Conservation (phyloP, 2,329 filamentous ascomycete genomes). For the Nothophaeocryptopus gaeumannii region DNA sequence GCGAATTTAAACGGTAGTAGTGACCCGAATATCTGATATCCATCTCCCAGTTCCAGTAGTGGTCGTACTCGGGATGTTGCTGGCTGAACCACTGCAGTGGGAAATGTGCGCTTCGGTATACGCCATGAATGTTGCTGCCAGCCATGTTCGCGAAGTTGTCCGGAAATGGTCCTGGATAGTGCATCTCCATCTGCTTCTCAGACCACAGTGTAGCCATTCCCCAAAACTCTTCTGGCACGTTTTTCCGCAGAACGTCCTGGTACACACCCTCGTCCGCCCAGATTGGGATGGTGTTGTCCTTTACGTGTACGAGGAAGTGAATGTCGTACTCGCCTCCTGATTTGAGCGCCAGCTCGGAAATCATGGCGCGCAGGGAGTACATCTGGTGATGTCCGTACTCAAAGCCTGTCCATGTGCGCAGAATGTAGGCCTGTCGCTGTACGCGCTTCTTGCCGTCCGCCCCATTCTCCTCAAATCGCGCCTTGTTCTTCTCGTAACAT, state of each 20-base stretch:
- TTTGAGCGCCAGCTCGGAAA: slow-evolving; percentile 74
- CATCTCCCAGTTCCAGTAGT: slow-evolving; percentile 85
- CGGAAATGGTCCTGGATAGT: slow-evolving; percentile 85
- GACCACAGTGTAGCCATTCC: slow-evolving; percentile 91
- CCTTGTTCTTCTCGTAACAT: slow-evolving; percentile 50
- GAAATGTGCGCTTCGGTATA: slow-evolving; percentile 67
- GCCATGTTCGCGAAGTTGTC: slow-evolving; percentile 65
- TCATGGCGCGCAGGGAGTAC: slow-evolving; percentile 76
- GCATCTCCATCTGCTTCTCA: slow-evolving; percentile 83
- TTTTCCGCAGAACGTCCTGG: slow-evolving; percentile 63
- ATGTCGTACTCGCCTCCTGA: slow-evolving; percentile 85
- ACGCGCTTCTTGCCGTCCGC: slow-evolving; percentile 38
- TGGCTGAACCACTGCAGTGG: slow-evolving; percentile 53
- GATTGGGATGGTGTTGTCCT: slow-evolving; percentile 70
- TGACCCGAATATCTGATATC: slow-evolving; percentile 77
- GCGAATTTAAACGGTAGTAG: slow-evolving; percentile 75
- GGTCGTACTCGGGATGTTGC: slow-evolving; percentile 51
- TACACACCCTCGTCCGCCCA: slow-evolving; percentile 73
- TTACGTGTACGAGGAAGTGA: slow-evolving; percentile 80
- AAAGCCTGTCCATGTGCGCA: slow-evolving; percentile 81
- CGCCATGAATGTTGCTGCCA: slow-evolving; percentile 71
- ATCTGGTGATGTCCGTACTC: slow-evolving; percentile 75
- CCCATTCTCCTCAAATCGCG: slow-evolving; percentile 40
- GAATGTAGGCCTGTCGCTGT: slow-evolving; percentile 73
- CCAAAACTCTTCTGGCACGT: slow-evolving; percentile 78